Percentiles rank a stretch among this genome's conserved stretches.
Conservation (phyloP, 768 basidiomycete genomes). For the Leucosporidium scottii region DNA sequence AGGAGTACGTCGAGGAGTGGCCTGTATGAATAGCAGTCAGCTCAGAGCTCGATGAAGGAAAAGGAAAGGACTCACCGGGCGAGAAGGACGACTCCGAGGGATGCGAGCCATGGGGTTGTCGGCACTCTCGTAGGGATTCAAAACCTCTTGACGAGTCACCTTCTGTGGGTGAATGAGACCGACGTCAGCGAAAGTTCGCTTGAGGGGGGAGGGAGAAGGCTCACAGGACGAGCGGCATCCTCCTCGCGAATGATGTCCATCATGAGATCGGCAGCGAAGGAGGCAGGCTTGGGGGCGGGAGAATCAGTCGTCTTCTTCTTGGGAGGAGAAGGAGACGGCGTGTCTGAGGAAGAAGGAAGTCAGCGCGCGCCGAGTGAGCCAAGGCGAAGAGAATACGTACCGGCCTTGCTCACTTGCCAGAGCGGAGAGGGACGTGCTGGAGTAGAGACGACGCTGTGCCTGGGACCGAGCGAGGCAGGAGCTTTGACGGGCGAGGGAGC, state of each 20-base stretch:
- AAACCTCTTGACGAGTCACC: slow-evolving; percentile 2
- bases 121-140: slow-evolving; percentile 29
- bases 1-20: too few relatives aligned
- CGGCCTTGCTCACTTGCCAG: slow-evolving; percentile 31
- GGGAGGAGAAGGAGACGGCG: slow-evolving; percentile 20
- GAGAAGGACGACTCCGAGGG: slow-evolving; percentile 2
- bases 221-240: slow-evolving; percentile 5
- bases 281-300: not conserved
- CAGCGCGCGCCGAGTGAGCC: not conserved
- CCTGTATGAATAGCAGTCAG: not conserved
- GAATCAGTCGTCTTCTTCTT: not conserved
- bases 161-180: not conserved
- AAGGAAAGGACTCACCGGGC: not conserved
- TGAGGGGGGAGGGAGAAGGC: not conserved
- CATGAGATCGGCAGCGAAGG: slow-evolving; percentile 28
- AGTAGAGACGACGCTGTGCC: slow-evolving; percentile 2
- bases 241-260: slow-evolving; percentile 26
- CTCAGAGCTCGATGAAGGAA: not conserved
- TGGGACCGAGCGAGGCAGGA: too few relatives aligned
- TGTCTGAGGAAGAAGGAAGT: not conserved
- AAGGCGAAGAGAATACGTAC: slow-evolving; percentile 1
- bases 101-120: slow-evolving; percentile 10
- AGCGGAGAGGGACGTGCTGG: slow-evolving; percentile 25
- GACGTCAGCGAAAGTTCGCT: not conserved
- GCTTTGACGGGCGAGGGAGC: not conserved